Conservation (phyloP, 129 eudicot species). For the Dittrichia graveolens region DNA sequence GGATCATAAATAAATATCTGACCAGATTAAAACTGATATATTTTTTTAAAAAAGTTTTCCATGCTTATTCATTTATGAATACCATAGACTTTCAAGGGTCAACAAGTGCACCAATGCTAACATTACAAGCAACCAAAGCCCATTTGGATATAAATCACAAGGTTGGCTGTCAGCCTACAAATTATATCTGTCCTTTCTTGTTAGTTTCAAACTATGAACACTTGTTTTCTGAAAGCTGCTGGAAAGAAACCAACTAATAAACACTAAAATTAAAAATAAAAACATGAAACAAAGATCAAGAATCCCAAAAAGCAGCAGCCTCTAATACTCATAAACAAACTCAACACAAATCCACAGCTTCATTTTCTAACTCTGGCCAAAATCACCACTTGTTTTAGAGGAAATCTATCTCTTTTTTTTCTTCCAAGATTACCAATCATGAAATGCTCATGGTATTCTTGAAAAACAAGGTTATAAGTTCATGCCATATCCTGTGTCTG, state of each 20-base stretch:
- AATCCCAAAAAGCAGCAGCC: constrained; percentile 23
- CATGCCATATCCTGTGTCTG: constrained; percentile 44
- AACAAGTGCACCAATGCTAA: neutral
- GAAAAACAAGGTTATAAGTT: constrained; percentile 40
- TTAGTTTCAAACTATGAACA: constrained; percentile 45
- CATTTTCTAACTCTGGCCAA: constrained; percentile 20
- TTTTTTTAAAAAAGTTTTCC: too few species aligned
- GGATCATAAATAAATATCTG: too few species aligned
- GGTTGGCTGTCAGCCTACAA: constrained; percentile 43
- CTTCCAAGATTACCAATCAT: constrained; percentile 45
- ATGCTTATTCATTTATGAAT: too few species aligned
- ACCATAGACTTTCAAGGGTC: too few species aligned
- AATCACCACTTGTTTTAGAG: constrained; percentile 6
- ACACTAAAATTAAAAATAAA: constrained; percentile 28
- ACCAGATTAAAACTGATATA: too few species aligned
- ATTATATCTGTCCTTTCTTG: constrained; percentile 38
- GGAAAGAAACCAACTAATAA: constrained; percentile 32
- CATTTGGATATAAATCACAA: constrained; percentile 31
- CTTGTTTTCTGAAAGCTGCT: constrained; percentile 17
- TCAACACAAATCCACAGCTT: constrained; percentile 16
- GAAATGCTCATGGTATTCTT: constrained; percentile 43
- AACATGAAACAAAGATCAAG: constrained; percentile 19
- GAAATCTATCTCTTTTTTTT: neutral
- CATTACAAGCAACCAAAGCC: constrained; percentile 32
- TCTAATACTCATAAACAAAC: constrained; percentile 10